Evolutionary conservation across 768 basidiomycete species (phyloP), one percentile per base, ranked within the genome.

Genomic region (Boletus tylopilopsis): DNA sequence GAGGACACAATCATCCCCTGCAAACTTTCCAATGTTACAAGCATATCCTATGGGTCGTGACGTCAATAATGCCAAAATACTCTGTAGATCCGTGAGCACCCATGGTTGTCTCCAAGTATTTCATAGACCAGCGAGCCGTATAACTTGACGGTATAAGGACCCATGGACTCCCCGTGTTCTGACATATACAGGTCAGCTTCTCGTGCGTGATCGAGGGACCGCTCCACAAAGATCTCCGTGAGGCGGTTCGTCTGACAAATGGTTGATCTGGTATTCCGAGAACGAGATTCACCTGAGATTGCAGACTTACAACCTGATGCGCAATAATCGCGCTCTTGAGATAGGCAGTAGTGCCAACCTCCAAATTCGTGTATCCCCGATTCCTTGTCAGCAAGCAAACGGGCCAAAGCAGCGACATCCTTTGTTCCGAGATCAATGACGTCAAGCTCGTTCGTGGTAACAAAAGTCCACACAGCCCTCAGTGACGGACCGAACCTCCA

Each of bases 31-130:
- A 22, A 90, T 74, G 18, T 63, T 63, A 16, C 84, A 81, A 11
- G 73, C 77, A 3, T 69, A 71, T 41, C 76, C 68, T 45, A 80
- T 58, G 7, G 73, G 5, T 75, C 36, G 73, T 18, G 40, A 41
- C 15, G 33, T 57, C 24, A 60, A 25, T 19, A 10, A 13, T 38
- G 22, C 23, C 0, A 13, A 34, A 16, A 23, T 16, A 12, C 34
- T 46, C 22, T 13, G 42, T 11, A 34, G 15, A 50, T 24, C 16
- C 29, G 19, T 38, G 15, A 18, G 23, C 54, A 75, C 76, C 78
- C 76, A 81, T 79, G 55, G 70, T 73, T 46, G 81, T 82, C 57
- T 85, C 82, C 25, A 81, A 59, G 5, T 81, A 83, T 61, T 81
- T 75, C 68, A 86, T 78, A 10, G 71, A n/a, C n/a, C n/a, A n/a